Base-by-base conservation (phyloP, 129 eudicot species). In the Calendula officinalis region DNA sequence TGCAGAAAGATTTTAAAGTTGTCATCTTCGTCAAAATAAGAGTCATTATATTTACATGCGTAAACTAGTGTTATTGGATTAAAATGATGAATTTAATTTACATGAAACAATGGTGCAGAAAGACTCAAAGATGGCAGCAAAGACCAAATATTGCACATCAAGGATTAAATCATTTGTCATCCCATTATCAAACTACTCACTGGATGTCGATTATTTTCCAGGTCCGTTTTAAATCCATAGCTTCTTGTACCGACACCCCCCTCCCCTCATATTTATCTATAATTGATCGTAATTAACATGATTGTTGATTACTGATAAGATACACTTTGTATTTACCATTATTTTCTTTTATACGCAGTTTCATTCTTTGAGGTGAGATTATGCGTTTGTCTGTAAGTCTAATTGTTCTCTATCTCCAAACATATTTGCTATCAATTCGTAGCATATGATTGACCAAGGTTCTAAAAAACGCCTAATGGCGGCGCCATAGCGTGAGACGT, bases 301-400 rank as follows among this genome's bases (percentile, higher is more conserved):
- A 40, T 13, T 41, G 12, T n/a, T 8, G 43, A 46, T 17, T 50
- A 56, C 10, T 8, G 8, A 15, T 40, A 13, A 47, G 51, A 4
- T 62, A 10, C 44, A 44, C 5, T 54, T 30, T 39, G 58, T 43
- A 41, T 36, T 48, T 50, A 72, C 44, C 3, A 22, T 48, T 70
- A 5, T 54, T 13, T 47, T 50, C 10, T 67, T 59, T 69, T 30
- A 38, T 81, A 52, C 64, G 80, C 95, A 94, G 99, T 80, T 81
- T 94, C 99, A 48, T 94, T 85, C 87, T 89, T 94, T 53, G 99
- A 94, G 99, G 99, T 94, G 82, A 88, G 95, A 40, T 47, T 71
- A 65, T 70, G 62, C 64, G 2, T 44, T 80, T 58, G 73, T 75
- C 64, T 69, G 83, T 72, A 80, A 72, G 78, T 83, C 49, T 14